Conservation (phyloP, 768 basidiomycete genomes). For the Phaffia australis region DNA sequence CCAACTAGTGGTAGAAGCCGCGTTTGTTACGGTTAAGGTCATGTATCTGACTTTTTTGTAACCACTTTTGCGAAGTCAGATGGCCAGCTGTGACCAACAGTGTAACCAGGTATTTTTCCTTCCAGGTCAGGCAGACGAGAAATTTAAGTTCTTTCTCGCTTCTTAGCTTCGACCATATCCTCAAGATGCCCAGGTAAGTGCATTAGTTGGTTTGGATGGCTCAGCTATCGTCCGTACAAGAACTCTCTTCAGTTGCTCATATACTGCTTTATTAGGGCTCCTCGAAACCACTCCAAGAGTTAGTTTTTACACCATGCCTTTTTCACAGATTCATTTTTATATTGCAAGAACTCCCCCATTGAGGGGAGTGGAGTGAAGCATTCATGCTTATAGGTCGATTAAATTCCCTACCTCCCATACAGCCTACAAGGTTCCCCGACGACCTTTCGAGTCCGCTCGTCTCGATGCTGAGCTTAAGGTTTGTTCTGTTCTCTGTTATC, state of each 20-base stretch:
- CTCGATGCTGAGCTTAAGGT: conserved; percentile 99
- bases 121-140: no score
- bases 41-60: no score
- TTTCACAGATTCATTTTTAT: not conserved
- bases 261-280: conserved; percentile 2
- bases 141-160: not conserved
- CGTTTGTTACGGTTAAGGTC: no score
- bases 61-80: not conserved
- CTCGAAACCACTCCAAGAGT: conserved; percentile 28
- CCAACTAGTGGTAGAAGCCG: no score
- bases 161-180: not conserved
- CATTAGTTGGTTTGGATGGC: not conserved
- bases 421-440: conserved; percentile 97
- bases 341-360: not conserved
- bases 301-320: not conserved
- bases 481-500: conserved; percentile 29
- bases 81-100: not conserved
- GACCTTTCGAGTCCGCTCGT: conserved; percentile 92
- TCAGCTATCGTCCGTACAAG: not conserved
- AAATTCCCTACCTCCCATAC: no score
- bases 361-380: conserved; percentile 26
- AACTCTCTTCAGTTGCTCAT: no score
- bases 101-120: not conserved
- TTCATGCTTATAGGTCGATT: no score
- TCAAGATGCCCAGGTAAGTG: not conserved